Evolutionary conservation across 371 early-diverging fungal species (phyloP).

Genomic region (Mortierella sp.): DNA sequence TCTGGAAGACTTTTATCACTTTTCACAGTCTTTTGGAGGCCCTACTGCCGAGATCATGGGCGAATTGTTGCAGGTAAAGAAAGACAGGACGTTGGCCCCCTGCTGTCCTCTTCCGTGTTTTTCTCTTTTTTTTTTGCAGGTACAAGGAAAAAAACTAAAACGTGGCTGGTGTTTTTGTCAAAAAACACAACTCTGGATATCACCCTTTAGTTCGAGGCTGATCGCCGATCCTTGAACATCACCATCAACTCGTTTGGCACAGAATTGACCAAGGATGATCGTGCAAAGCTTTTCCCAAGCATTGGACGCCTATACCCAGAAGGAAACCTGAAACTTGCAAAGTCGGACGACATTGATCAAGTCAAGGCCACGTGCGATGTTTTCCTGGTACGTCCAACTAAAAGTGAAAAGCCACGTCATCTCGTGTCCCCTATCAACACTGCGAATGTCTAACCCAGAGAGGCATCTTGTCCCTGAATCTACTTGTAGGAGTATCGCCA

Average conservation of each 20-base stretch:
- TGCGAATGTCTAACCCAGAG: no score
- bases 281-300: conserved; percentile 91
- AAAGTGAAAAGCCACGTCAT: no score
- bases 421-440: no score
- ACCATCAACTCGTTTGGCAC: conserved; percentile 98
- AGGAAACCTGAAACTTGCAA: conserved; percentile 84
- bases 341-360: conserved; percentile 94
- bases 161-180: no score
- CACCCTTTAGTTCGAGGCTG: conserved; percentile 92
- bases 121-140: no score
- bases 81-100: not conserved
- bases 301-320: conserved; percentile 94
- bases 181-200: no score
- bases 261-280: conserved; percentile 95
- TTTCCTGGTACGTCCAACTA: conserved; percentile 81
- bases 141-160: no score
- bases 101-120: no score
- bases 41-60: conserved; percentile 96
- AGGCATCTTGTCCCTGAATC: not conserved
- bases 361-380: conserved; percentile 87
- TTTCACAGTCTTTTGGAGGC: conserved; percentile 85
- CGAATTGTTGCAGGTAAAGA: conserved; percentile 83
- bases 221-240: conserved; percentile 96
- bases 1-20: conserved; percentile 96
- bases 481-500: conserved; percentile 70